Evolutionary conservation across 352 stramenopile species (phyloP).

Genomic region (Globisporangium cylindrosporum): DNA sequence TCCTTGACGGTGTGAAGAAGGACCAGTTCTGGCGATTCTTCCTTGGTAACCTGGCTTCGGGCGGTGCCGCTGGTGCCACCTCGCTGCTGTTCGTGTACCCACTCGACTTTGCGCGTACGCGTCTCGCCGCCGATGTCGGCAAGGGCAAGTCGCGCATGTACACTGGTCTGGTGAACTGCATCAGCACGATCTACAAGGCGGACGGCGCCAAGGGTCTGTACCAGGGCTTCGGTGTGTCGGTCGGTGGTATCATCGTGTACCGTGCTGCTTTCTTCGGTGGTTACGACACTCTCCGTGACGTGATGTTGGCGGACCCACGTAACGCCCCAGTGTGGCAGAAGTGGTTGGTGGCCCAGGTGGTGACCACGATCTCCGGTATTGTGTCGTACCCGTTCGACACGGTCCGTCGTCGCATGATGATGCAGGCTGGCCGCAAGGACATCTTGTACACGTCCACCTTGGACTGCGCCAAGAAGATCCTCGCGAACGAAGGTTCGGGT

Average conservation of each 20-base stretch:
- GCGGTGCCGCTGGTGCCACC: constrained; percentile 95
- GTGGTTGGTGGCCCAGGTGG: constrained; percentile 90
- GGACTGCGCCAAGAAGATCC: constrained; percentile 97
- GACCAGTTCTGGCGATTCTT: constrained; percentile 99
- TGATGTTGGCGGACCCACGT: constrained; percentile 81
- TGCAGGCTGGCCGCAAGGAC: constrained; percentile 96
- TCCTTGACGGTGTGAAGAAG: constrained; percentile 89
- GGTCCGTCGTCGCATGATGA: constrained; percentile 95
- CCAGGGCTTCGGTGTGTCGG: constrained; percentile 98
- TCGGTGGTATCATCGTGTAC: constrained; percentile 99
- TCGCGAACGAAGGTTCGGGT: constrained; percentile 92
- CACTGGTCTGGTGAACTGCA: constrained; percentile 96
- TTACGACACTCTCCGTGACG: constrained; percentile 96
- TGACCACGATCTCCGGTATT: constrained; percentile 91
- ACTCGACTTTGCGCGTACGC: constrained; percentile 98
- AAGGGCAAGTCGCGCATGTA: constrained; percentile 97
- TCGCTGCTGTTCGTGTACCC: constrained; percentile 97
- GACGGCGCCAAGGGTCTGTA: constrained; percentile 94
- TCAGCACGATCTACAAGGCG: constrained; percentile 94
- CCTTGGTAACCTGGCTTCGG: constrained; percentile 96
- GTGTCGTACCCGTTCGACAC: constrained; percentile 97
- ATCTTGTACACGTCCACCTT: constrained; percentile 97
- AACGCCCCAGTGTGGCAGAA: constrained; percentile 87
- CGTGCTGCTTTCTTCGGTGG: constrained; percentile 98
- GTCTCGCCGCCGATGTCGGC: constrained; percentile 97